Percentiles rank a stretch among this genome's conserved stretches.
These are phyloP conservation scores for Diatrype stigma DNA, from an alignment of 2,329 filamentous ascomycete genomes.

Conservation along the genomic window DNA sequence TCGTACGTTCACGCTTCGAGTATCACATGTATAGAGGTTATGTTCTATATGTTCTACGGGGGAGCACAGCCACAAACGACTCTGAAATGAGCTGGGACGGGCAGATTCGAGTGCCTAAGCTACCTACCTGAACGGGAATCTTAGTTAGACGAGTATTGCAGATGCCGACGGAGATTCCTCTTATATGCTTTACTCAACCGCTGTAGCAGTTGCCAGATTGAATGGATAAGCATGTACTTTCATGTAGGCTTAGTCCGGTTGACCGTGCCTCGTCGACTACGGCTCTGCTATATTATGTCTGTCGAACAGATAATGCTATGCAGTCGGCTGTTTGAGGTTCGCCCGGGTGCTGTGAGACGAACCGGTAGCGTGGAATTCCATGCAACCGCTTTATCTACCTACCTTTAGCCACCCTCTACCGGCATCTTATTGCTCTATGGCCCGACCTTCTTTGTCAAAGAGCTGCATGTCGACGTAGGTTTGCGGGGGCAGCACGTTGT, in stretches of 20 bases:
- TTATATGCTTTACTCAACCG: background rate
- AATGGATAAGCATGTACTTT: background rate
- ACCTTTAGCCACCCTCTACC: conserved; percentile 20
- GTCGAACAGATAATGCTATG: background rate
- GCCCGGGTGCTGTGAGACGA: conserved; percentile 26
- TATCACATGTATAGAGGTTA: background rate
- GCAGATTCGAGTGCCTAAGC: background rate
- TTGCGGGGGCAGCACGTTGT: conserved; percentile 18
- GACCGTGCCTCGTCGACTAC: background rate
- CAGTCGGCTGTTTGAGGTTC: conserved; percentile 9
- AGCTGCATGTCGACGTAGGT: conserved; percentile 20
- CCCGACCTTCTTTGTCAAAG: conserved; percentile 20
- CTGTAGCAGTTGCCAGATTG: background rate
- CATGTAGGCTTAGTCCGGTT: background rate
- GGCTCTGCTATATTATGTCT: background rate
- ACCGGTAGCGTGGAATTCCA: conserved; percentile 20
- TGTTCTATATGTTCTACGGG: background rate
- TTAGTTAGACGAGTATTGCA: background rate
- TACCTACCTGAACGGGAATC: background rate
- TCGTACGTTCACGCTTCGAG: background rate
- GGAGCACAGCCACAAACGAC: background rate
- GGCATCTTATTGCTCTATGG: conserved; percentile 21
- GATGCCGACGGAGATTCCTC: background rate
- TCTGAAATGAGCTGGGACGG: background rate
- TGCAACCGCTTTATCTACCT: conserved; percentile 25